Conservation (phyloP, 208 protist species). For the Crithidia thermophila region DNA sequence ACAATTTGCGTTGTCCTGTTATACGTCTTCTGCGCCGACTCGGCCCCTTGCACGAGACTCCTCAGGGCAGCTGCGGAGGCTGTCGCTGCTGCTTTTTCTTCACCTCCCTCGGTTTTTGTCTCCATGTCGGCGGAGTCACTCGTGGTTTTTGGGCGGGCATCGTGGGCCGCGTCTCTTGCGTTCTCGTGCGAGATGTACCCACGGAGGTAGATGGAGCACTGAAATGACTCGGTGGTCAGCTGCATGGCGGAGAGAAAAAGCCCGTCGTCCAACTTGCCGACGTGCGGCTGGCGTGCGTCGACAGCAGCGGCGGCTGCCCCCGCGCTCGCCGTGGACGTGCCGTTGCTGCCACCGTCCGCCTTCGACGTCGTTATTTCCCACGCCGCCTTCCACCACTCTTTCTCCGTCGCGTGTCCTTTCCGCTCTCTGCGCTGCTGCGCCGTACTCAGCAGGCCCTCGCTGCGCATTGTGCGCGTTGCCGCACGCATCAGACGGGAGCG, state of each 20-base stretch:
- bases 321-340: background rate
- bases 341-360: background rate
- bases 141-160: too few species aligned
- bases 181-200: too few species aligned
- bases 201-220: slow-evolving; percentile 8
- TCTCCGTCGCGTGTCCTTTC: background rate
- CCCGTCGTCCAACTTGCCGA: slow-evolving; percentile 27
- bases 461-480: slow-evolving; percentile 11
- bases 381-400: slow-evolving; percentile 21
- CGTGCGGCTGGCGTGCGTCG: slow-evolving; percentile 11
- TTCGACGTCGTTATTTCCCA: slow-evolving; percentile 13
- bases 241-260: slow-evolving; percentile 30
- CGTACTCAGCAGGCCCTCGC: background rate
- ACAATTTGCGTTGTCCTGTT: slow-evolving; percentile 14
- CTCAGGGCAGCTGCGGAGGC: background rate
- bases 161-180: too few species aligned
- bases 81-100: background rate
- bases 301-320: background rate
- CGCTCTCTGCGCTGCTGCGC: background rate
- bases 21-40: slow-evolving; percentile 19
- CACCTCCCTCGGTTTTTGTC: background rate
- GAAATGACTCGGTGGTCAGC: slow-evolving; percentile 12
- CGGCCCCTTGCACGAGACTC: background rate
- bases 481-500: slow-evolving; percentile 14
- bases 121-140: too few species aligned